Evolutionary conservation across 2,329 filamentous ascomycete genomes (phyloP).

Genomic region (Nigrospora sphaerica): DNA sequence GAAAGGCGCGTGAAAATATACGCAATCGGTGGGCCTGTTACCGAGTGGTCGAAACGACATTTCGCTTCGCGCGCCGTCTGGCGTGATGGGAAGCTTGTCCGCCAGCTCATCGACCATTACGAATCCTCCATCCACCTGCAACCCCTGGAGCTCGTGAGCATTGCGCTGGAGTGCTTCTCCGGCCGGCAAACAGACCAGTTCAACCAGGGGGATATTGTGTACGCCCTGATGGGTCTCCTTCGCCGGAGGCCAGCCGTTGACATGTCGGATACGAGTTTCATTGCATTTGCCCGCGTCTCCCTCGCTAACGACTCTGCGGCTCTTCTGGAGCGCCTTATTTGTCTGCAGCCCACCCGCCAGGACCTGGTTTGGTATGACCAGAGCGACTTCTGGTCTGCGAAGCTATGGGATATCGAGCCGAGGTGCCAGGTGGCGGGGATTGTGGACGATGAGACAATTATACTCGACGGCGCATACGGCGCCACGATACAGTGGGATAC

Average conservation of each 20-base stretch:
- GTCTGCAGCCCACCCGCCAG: conserved; percentile 24
- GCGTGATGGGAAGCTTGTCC: conserved; percentile 28
- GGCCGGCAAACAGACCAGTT: conserved; percentile 27
- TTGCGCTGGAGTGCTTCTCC: conserved; percentile 25
- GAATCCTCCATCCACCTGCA: conserved; percentile 31
- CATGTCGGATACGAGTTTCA: conserved; percentile 31
- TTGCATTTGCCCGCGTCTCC: conserved; percentile 38
- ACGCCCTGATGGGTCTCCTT: conserved; percentile 38
- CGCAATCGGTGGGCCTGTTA: not conserved
- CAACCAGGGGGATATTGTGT: conserved; percentile 31
- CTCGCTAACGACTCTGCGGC: conserved; percentile 35
- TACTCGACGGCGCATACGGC: conserved; percentile 22
- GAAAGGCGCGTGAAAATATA: not conserved
- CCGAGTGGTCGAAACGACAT: conserved; percentile 24
- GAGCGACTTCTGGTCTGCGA: conserved; percentile 29
- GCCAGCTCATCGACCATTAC: conserved; percentile 37
- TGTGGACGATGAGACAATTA: conserved; percentile 32
- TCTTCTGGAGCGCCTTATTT: conserved; percentile 38
- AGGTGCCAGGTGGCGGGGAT: conserved; percentile 30
- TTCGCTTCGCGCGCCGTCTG: conserved; percentile 29
- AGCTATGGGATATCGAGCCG: conserved; percentile 38
- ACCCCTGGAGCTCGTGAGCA: conserved; percentile 29
- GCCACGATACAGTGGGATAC: conserved; percentile 34
- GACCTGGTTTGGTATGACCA: conserved; percentile 30
- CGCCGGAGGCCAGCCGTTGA: conserved; percentile 29